These are phyloP conservation scores for Aspergillus persii DNA, from an alignment of 2,329 filamentous ascomycete species.

Conservation along the genomic window DNA sequence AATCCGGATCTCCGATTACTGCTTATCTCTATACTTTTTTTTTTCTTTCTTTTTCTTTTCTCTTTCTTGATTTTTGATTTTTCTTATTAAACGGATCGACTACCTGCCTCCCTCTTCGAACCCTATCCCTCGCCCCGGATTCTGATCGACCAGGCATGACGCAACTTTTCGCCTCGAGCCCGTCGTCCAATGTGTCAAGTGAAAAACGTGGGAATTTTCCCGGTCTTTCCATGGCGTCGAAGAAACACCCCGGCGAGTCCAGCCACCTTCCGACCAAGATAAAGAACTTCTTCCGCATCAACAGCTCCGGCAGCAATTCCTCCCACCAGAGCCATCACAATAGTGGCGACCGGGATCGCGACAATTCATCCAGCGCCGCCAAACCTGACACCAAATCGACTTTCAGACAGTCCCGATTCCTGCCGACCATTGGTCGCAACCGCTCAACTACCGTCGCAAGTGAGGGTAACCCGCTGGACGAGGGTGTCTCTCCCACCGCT, in stretches of 20 bases:
- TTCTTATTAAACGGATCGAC: neutral
- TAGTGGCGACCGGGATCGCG: constrained; percentile 29
- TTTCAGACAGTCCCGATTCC: constrained; percentile 83
- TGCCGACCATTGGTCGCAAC: constrained; percentile 81
- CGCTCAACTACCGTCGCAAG: constrained; percentile 88
- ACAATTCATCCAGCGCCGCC: constrained; percentile 43
- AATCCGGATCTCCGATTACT: neutral
- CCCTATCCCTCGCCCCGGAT: neutral
- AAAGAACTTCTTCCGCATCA: constrained; percentile 69
- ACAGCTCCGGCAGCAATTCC: constrained; percentile 50
- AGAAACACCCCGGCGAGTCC: constrained; percentile 44
- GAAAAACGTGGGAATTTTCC: constrained; percentile 49
- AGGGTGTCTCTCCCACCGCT: constrained; percentile 84
- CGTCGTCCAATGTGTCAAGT: constrained; percentile 41
- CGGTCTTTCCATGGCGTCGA: constrained; percentile 44
- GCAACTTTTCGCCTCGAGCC: constrained; percentile 42
- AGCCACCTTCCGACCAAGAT: constrained; percentile 61
- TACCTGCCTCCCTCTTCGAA: too few species aligned
- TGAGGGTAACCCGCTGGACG: constrained; percentile 87
- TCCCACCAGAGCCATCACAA: constrained; percentile 34
- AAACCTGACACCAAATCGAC: constrained; percentile 64
- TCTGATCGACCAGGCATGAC: constrained; percentile 34
- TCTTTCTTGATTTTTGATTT: too few species aligned
- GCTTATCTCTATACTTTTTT: too few species aligned
- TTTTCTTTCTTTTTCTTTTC: too few species aligned